Percentiles rank a stretch among this genome's conserved stretches.
Conservation (phyloP, 768 basidiomycete genomes). For the Daedaleopsis sinensis region DNA sequence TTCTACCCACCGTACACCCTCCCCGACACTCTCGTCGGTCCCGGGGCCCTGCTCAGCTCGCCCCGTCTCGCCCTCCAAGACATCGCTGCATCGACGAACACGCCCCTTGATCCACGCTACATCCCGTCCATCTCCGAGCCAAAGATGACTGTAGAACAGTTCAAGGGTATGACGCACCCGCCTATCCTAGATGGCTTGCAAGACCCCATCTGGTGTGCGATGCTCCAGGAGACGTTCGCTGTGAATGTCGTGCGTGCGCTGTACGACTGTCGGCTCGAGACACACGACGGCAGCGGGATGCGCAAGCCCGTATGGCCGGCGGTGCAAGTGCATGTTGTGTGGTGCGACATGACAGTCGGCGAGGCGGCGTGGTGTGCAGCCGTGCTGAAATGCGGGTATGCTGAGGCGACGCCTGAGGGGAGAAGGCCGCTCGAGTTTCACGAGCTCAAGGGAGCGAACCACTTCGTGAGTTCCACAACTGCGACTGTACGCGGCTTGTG, state of each 20-base stretch:
- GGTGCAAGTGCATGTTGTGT: slow-evolving; percentile 7
- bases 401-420: slow-evolving; percentile 1
- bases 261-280: slow-evolving; percentile 9
- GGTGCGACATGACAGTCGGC: slow-evolving; percentile 14
- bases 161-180: slow-evolving; percentile 10
- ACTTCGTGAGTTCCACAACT: slow-evolving; percentile 15
- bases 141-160: slow-evolving; percentile 10
- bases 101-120: slow-evolving; percentile 3
- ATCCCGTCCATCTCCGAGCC: slow-evolving; percentile 1
- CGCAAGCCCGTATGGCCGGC: slow-evolving; percentile 13
- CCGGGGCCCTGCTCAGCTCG: not conserved
- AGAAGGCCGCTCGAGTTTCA: slow-evolving; percentile 6
- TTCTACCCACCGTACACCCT: slow-evolving; percentile 9
- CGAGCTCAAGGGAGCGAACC: slow-evolving; percentile 10
- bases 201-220: slow-evolving; percentile 14
- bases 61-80: slow-evolving; percentile 4
- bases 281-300: slow-evolving; percentile 3
- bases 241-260: slow-evolving; percentile 9
- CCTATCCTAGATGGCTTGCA: slow-evolving; percentile 1
- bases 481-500: not conserved
- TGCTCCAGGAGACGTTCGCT: not conserved
- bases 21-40: not conserved
- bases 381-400: not conserved
- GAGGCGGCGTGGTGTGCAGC: slow-evolving; percentile 6
- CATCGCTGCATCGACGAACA: not conserved